These are phyloP conservation scores for Trichophyton mentagrophytes DNA, from an alignment of 2,329 filamentous ascomycete species.

Conservation along the genomic window DNA sequence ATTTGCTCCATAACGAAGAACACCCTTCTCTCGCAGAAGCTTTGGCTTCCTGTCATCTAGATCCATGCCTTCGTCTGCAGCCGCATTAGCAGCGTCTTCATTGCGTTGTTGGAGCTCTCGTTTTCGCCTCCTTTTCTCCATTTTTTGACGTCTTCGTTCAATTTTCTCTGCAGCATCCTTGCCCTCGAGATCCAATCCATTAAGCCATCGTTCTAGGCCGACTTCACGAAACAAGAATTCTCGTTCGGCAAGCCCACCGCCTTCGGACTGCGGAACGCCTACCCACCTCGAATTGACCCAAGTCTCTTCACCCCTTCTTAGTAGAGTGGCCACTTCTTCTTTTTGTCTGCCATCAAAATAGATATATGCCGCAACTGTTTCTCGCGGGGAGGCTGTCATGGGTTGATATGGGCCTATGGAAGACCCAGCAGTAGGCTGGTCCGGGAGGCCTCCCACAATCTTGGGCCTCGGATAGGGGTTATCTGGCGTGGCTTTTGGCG, in stretches of 20 bases:
- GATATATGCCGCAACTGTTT: constrained; percentile 96
- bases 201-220: constrained; percentile 88
- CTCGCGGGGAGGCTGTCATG: constrained; percentile 82
- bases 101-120: constrained; percentile 49
- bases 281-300: constrained; percentile 99
- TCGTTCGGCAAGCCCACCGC: constrained; percentile 84
- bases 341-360: constrained; percentile 95
- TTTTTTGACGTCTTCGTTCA: constrained; percentile 48
- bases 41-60: constrained; percentile 23
- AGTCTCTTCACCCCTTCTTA: constrained; percentile 88
- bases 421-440: constrained; percentile 33
- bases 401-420: constrained; percentile 75
- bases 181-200: constrained; percentile 86
- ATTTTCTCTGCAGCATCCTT: constrained; percentile 78
- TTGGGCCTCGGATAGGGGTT: constrained; percentile 73
- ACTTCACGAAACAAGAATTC: constrained; percentile 97
- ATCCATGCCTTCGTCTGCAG: constrained; percentile 31
- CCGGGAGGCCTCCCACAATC: constrained; percentile 58
- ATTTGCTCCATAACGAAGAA: constrained; percentile 70
- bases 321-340: constrained; percentile 88
- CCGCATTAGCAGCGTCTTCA: constrained; percentile 30
- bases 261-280: constrained; percentile 78
- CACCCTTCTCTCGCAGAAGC: constrained; percentile 35
- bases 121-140: constrained; percentile 78
- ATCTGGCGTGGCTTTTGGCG: constrained; percentile 62